These are phyloP conservation scores for Cucurbita ficifolia DNA, from an alignment of 306 rosid genomes.

Conservation along the genomic window DNA sequence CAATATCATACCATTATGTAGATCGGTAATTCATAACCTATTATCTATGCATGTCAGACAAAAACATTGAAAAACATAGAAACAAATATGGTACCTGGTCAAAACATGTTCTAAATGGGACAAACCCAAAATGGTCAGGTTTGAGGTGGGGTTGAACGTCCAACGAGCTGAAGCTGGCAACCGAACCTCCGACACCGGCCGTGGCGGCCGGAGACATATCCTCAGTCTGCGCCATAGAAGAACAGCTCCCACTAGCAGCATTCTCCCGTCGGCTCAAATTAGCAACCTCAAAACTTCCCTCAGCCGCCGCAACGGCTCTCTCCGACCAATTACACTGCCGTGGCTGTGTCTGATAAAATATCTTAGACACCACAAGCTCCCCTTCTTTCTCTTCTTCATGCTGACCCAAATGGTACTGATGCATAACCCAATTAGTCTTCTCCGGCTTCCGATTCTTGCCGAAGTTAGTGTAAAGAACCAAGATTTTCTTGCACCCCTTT, in stretches of 20 bases:
- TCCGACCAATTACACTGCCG: slow-evolving; percentile 85
- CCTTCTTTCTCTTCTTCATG: slow-evolving; percentile 93
- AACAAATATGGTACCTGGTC: slow-evolving; percentile 29
- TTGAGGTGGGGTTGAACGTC: slow-evolving; percentile 65
- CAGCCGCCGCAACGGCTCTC: background rate
- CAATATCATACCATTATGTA: too few species aligned
- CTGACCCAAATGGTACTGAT: slow-evolving; percentile 82
- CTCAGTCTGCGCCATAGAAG: slow-evolving; percentile 42
- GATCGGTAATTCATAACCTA: too few species aligned
- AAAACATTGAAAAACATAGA: too few species aligned
- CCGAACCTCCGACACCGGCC: slow-evolving; percentile 19
- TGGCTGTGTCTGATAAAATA: slow-evolving; percentile 91
- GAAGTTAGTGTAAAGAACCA: slow-evolving; percentile 81
- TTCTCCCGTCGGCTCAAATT: slow-evolving; percentile 18
- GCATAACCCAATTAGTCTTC: slow-evolving; percentile 99
- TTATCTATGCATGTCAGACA: too few species aligned
- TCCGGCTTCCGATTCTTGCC: slow-evolving; percentile 90
- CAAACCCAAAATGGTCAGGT: slow-evolving; percentile 60
- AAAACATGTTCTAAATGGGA: slow-evolving; percentile 59
- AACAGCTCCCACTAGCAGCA: slow-evolving; percentile 48
- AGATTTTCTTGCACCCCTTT: slow-evolving; percentile 90
- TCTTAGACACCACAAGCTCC: slow-evolving; percentile 83
- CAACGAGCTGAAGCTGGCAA: slow-evolving; percentile 30
- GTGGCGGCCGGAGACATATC: slow-evolving; percentile 25
- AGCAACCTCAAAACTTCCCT: background rate